A percentile compares a stretch with the other conserved stretches of the same genome.
phyloP scores from a whole-genome alignment of 495 filamentous ascomycete species.

The Clohesyomyces aquaticus region DNA sequence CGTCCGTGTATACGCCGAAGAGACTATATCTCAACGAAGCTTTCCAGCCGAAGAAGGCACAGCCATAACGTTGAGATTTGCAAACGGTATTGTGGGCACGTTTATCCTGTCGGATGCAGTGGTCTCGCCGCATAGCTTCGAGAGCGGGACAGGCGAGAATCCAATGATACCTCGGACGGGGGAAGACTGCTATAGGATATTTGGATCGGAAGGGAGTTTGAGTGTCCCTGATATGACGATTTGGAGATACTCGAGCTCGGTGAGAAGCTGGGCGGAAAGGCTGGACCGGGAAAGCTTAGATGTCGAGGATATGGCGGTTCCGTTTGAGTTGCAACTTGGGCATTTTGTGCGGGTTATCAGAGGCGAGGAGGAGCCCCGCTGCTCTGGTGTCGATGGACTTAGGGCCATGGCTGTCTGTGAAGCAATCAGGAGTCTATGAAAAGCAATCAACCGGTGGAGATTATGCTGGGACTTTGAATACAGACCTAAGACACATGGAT shows the following conservation, averaged over 20 bases:
- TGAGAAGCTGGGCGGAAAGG: constrained; percentile 45
- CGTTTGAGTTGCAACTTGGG: constrained; percentile 59
- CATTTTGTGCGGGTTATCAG: constrained; percentile 61
- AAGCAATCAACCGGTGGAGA: constrained; percentile 15
- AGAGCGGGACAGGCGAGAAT: constrained; percentile 63
- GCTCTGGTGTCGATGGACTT: constrained; percentile 41
- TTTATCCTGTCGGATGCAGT: constrained; percentile 59
- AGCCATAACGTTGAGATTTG: constrained; percentile 59
- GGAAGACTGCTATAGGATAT: constrained; percentile 60
- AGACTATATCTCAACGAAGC: constrained; percentile 49
- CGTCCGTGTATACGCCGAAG: constrained; percentile 56
- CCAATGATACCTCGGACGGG: constrained; percentile 53
- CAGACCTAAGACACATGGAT: no score
- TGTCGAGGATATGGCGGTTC: constrained; percentile 44
- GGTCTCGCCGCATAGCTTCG: constrained; percentile 59
- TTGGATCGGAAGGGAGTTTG: constrained; percentile 58
- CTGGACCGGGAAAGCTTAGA: constrained; percentile 47
- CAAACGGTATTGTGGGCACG: constrained; percentile 60
- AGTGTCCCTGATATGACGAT: constrained; percentile 61
- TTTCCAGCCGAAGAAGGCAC: constrained; percentile 62
- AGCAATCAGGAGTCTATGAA: constrained; percentile 41
- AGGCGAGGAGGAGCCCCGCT: constrained; percentile 48
- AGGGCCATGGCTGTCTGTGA: constrained; percentile 42
- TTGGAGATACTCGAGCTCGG: constrained; percentile 53
- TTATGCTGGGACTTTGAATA: no score